Conservation (phyloP, 23 red algal genomes). For the Gracilaria gracilis region DNA sequence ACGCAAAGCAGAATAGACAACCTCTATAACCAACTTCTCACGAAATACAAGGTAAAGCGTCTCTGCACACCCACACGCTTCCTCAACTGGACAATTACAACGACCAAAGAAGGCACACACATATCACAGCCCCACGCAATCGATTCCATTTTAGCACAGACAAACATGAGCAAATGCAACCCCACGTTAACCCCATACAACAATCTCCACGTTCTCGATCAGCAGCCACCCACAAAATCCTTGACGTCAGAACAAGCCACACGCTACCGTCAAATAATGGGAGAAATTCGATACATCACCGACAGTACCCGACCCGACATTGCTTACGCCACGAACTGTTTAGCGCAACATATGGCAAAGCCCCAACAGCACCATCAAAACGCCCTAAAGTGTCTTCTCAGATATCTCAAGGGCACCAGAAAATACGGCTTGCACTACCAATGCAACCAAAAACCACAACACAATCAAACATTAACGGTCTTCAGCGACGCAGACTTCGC, state of each 20-base stretch:
- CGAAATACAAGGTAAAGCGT: neutral
- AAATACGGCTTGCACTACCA: neutral
- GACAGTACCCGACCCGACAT: neutral
- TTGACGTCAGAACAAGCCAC: neutral
- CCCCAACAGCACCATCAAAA: neutral
- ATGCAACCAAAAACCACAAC: neutral
- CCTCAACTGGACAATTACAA: too few species aligned
- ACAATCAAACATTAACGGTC: neutral
- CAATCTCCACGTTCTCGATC: too few species aligned
- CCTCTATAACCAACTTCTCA: neutral
- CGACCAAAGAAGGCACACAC: neutral
- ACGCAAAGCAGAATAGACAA: neutral
- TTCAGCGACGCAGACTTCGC: neutral
- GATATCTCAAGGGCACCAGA: neutral
- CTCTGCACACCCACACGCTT: neutral
- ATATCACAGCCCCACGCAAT: neutral
- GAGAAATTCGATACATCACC: neutral
- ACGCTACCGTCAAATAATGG: neutral
- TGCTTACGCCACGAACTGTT: too few species aligned
- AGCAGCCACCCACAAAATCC: neutral
- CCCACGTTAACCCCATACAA: too few species aligned
- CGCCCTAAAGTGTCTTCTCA: neutral
- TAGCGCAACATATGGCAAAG: neutral
- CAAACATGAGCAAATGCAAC: neutral
- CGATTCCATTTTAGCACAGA: neutral